Base-by-base conservation (phyloP, 371 early-diverging fungal genomes). In the Apophysomyces trapeziformis region DNA sequence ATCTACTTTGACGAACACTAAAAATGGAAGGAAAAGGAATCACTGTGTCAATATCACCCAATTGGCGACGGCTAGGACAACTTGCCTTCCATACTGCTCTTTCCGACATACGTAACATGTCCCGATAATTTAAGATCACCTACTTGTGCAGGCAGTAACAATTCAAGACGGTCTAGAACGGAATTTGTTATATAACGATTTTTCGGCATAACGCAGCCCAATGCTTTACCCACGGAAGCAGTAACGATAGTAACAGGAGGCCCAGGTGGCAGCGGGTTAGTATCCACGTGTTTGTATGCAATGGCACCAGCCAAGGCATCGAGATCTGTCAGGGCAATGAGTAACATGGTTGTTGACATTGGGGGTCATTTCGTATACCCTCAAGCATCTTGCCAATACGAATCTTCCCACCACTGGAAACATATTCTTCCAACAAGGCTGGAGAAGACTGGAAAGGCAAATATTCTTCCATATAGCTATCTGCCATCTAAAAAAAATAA, bases 251-350 rank as follows among this genome's bases (percentile, higher is more conserved):
- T 89, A 60, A 92, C 67, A 5, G 92, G 90, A 0, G 88, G 77
- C 14, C 81, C 75, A 11, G 21, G 54, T 26, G 85, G 80, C n/a
- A 74, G 79, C 37, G 79, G 73, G 7, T 78, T 84, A 65, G 89
- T 93, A 66, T 68, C 66, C 57, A 88, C 84, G 63, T 96, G 94
- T 68, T 89, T 83, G 76, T 94, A 96, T 1, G 92, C 86, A 38
- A 95, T 87, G 7, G 89, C 84, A 2, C 89, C 95, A 2, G 95
- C 94, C 54, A 96, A 73, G 0, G 90, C 90, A 74, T 96, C 96
- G 67, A 96, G 76, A 61, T 96, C 69, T 67, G 32, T 4, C 16
- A 56, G 26, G 43, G 8, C 45, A 18, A 46, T 44, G 16, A 26
- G 32, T 26, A 38, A 39, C 18, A 50, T 14, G 13, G 4, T 58